A percentile compares a stretch with the other conserved stretches of the same genome.
These are phyloP conservation scores for Maudiozyma serrabonitensis DNA, from an alignment of 805 yeast species.

Conservation along the genomic window DNA sequence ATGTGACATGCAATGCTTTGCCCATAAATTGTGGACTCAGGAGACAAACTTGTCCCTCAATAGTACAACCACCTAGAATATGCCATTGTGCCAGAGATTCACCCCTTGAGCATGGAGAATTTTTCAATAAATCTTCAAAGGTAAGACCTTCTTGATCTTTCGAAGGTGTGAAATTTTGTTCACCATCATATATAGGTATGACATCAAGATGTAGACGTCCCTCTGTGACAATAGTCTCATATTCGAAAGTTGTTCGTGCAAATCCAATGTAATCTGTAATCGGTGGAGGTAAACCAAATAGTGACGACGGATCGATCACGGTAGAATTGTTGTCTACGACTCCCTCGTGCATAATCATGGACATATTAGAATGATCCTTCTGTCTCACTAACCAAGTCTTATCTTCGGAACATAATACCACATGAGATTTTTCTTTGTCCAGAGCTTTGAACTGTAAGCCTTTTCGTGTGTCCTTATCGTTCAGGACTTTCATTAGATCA, in stretches of 20 bases:
- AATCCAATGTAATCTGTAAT: slow-evolving; percentile 25
- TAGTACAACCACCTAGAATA: slow-evolving; percentile 43
- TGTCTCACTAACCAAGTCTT: slow-evolving; percentile 61
- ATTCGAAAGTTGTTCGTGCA: slow-evolving; percentile 23
- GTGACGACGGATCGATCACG: slow-evolving; percentile 11
- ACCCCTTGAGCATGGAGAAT: slow-evolving; percentile 43
- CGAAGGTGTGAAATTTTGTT: slow-evolving; percentile 7
- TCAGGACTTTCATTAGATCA: slow-evolving; percentile 35
- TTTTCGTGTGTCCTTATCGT: slow-evolving; percentile 5
- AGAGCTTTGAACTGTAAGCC: slow-evolving; percentile 24
- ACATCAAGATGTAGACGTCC: slow-evolving; percentile 28
- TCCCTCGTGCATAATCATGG: slow-evolving; percentile 40
- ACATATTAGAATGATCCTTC: slow-evolving; percentile 80
- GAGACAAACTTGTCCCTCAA: slow-evolving; percentile 36
- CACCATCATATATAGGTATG: slow-evolving; percentile 34
- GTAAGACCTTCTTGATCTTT: slow-evolving; percentile 11
- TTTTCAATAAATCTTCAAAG: slow-evolving; percentile 30
- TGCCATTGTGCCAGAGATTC: slow-evolving; percentile 50
- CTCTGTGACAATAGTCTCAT: slow-evolving; percentile 29
- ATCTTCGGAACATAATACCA: slow-evolving; percentile 51
- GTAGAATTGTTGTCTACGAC: slow-evolving; percentile 10
- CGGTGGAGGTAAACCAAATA: slow-evolving; percentile 30
- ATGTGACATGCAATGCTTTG: slow-evolving; percentile 28
- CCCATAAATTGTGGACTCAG: slow-evolving; percentile 29
- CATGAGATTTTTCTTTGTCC: slow-evolving; percentile 28